Conservation (phyloP, 1,139 yeast species). For the Maudiozyma humilis region DNA sequence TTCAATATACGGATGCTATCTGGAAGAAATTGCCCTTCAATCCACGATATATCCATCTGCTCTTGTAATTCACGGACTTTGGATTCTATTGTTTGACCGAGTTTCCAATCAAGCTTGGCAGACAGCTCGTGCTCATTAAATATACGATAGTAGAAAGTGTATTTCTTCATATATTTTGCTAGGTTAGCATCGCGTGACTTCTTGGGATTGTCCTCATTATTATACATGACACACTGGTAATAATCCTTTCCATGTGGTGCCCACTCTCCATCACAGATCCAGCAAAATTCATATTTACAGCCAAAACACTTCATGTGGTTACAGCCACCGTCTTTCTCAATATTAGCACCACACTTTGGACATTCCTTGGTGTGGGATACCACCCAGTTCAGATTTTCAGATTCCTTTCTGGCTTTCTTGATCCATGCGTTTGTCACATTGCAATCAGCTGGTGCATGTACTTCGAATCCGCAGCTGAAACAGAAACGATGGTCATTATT, state of each 20-base stretch:
- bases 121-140: slow-evolving; percentile 75
- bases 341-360: slow-evolving; percentile 45
- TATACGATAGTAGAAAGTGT: slow-evolving; percentile 68
- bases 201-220: slow-evolving; percentile 34
- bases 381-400: slow-evolving; percentile 86
- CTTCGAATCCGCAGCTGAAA: slow-evolving; percentile 64
- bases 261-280: slow-evolving; percentile 89
- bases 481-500: slow-evolving; percentile 65
- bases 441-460: slow-evolving; percentile 84
- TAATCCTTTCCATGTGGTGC: slow-evolving; percentile 52
- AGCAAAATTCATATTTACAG: slow-evolving; percentile 77
- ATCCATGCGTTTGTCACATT: slow-evolving; percentile 63
- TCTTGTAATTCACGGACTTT: slow-evolving; percentile 62
- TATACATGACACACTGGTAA: slow-evolving; percentile 54
- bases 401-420: slow-evolving; percentile 72
- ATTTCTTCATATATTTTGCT: slow-evolving; percentile 48
- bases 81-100: slow-evolving; percentile 54
- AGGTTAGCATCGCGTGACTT: slow-evolving; percentile 28
- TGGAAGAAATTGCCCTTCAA: slow-evolving; percentile 75
- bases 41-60: slow-evolving; percentile 67
- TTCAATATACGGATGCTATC: slow-evolving; percentile 61
- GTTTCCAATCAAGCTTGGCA: slow-evolving; percentile 59
- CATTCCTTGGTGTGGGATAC: slow-evolving; percentile 82
- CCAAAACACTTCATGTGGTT: slow-evolving; percentile 88
- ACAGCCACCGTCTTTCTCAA: slow-evolving; percentile 89